Evolutionary conservation across 768 basidiomycete genomes (phyloP), one percentile per base, ranked within the genome.

Genomic region (Calocera viscosa): DNA sequence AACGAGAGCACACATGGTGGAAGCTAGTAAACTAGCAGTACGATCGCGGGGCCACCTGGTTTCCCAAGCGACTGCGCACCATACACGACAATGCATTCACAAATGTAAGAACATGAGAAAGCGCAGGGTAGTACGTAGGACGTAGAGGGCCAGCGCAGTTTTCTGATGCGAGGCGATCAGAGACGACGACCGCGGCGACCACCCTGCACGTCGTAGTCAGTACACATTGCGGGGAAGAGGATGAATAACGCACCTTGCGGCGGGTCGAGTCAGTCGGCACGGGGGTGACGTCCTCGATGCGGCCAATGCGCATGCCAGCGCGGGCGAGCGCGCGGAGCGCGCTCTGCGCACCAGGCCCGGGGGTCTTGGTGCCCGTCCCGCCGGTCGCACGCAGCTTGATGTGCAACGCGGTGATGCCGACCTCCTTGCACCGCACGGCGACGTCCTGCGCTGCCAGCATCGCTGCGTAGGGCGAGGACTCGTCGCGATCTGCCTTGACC

Each of bases 401-500:
- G 83, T 98, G 96, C 71, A 98, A 88, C 66, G 95, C 95, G 71
- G 91, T 97, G 80, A 99, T 89, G 67, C 96, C 96, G 72, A 98
- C 91, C 81, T 98, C 96, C 76, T 91, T 90, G 89, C 96, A 99
- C 72, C 94, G 91, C 65, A 82, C 77, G 68, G 95, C 95, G 72
- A 94, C 93, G 73, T 98, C 95, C 82, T 98, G 95, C 47, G 95
- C 94, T 66, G 95, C 95, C 77, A 98, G 82, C 94, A 96, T 95
- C 76, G 94, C 93, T 64, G 94, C 92, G 76, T 96, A 91, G 19
- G 91, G 91, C 26, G 94, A 97, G 43, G 94, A 97, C 81, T 99
- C 96, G 81, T 99, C 96, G 80, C 96, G 90, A 80, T 99, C 96
- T 14, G 95, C 96, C 83, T 98, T 99, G 80, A 99, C 96, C 83